Percentiles rank a stretch among this genome's conserved stretches.
These are phyloP conservation scores for Plasmodium berghei DNA, from an alignment of 169 alveolate genomes.

Conservation along the genomic window DNA sequence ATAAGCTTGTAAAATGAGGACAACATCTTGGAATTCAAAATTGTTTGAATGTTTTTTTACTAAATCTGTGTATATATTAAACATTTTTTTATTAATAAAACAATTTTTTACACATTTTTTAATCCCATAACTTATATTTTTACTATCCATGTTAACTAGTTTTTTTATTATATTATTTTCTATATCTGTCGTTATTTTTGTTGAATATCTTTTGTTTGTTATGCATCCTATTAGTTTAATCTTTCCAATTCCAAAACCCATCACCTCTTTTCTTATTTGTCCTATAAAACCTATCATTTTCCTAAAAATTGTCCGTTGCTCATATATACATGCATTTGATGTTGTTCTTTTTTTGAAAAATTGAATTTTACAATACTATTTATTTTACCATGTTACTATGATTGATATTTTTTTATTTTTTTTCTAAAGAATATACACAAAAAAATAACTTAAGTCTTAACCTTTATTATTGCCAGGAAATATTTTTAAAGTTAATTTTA, in stretches of 20 bases:
- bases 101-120: constrained; percentile 73
- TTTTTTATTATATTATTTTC: constrained; percentile 22
- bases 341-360: not conserved
- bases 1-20: constrained; percentile 55
- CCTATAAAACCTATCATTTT: not conserved
- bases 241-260: not conserved
- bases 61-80: constrained; percentile 28
- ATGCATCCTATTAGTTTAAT: not conserved
- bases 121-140: constrained; percentile 43
- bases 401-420: too few species aligned
- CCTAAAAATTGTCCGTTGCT: not conserved
- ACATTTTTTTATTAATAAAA: constrained; percentile 63
- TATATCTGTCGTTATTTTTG: constrained; percentile 18
- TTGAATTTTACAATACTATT: not conserved
- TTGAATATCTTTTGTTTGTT: not conserved
- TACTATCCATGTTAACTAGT: constrained; percentile 12
- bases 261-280: not conserved
- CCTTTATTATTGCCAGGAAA: too few species aligned
- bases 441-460: too few species aligned
- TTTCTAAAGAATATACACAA: too few species aligned
- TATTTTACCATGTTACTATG: not conserved
- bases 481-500: too few species aligned
- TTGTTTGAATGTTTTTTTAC: constrained; percentile 16
- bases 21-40: constrained; percentile 32
- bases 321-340: not conserved